Evolutionary conservation across 2,329 filamentous ascomycete genomes (phyloP), one percentile per base, ranked within the genome.

Genomic region (Trichoderma citrinoviride): DNA sequence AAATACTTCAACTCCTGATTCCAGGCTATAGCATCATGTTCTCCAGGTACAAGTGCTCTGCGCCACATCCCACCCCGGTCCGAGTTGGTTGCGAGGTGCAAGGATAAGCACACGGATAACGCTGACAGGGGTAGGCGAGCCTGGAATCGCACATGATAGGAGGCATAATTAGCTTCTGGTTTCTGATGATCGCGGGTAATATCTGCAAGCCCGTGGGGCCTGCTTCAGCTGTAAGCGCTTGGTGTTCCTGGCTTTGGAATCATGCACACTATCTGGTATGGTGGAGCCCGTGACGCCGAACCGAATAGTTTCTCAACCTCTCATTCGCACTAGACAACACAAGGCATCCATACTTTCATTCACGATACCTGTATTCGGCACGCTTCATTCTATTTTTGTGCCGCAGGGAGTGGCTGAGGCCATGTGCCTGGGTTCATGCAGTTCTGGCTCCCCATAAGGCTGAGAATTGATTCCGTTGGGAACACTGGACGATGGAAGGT

Each of bases 191-290:
- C 47, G 37, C 58, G 47, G 47, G 46, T 53, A 33, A 53, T 43
- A 52, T 61, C 43, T 61, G 58, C 58, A 53, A 19, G 58, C 58
- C 23, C 58, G 58, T 61, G 58, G 58, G 58, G 58, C 58, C 17
- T 44, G 37, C 47, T 61, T 53, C 47, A 61, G 47, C 58, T 52
- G 58, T 61, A 61, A 61, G 58, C 58, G 33, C 58, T 61, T 61
- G 58, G 6, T 44, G 58, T 53, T 53, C 37, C 27, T 61, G 58
- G 47, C 33, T 61, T 61, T 61, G 58, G 47, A 61, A 61, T 61
- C 58, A 61, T 53, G 58, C 47, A 61, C 46, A 50, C 46, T 29
- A 27, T 61, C 37, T 44, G 53, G 46, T 27, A 44, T 23, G 14
- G 58, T 53, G 58, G 58, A 43, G 37, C 41, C 37, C 5, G 4